Base-by-base conservation (phyloP, 345 rosid genomes). In the Sisymbrium irio region DNA sequence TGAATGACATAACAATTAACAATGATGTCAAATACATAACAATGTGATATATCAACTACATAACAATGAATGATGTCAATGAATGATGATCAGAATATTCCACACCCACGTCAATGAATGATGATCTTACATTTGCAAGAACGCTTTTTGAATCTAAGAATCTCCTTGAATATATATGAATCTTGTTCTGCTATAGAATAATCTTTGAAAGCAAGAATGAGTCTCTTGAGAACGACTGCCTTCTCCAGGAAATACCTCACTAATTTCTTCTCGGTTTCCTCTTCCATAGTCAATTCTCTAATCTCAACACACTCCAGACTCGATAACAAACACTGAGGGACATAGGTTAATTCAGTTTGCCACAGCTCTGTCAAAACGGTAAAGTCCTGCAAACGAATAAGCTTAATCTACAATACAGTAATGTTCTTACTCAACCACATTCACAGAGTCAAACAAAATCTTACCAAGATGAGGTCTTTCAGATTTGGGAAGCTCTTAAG, bases 401-500 rank as follows among this genome's bases (percentile, higher is more conserved):
- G 0, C 4, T 12, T 0, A 9, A 9, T 10, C 36, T 49, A 17
- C 11, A 33, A 33, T 49, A 41, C n/a, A 47, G 10, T 11, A 17
- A 7, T 60, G 12, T 44, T 42, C 46, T 42, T 42, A 42, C 37
- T 6, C 37, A 3, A 6, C 37, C 1, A 67, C 6, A 25, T 36
- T 8, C 11, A 67, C 5, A 28, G 3, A 5, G 1, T 15, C 55
- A 10, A 37, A 25, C 10, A 10, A 3, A 14, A 14, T 36, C 7
- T 50, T 51, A 67, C 49, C 40, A 67, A 2, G 8, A 53, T 15
- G 4, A 67, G 51, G 0, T 27, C 11, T 15, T 40, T 67, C 39
- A 67, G 28, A 40, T 67, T 67, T 6, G 53, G 72, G 12, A 11
- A 54, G 36, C 53, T 54, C 13, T 67, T 40, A 28, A 67, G 40